A percentile compares a stretch with the other conserved stretches of the same genome.
Conservation (phyloP, 2,329 filamentous ascomycete species). For the Monosporascus sp. region DNA sequence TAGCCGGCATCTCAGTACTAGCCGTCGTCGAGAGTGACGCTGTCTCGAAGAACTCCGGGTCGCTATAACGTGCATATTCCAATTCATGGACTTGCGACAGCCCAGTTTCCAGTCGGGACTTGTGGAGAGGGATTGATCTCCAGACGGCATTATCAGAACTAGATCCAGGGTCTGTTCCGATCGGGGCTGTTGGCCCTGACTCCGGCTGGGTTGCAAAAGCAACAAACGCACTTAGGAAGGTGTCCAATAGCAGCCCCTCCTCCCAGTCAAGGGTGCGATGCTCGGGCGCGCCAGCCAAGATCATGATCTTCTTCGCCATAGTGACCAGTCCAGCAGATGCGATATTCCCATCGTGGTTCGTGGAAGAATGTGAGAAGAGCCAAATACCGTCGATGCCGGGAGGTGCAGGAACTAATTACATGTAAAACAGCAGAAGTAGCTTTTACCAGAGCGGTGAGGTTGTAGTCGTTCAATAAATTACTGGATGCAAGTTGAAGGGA, state of each 20-base stretch:
- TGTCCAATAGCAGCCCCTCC: conserved; percentile 38
- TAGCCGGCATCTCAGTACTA: conserved; percentile 13
- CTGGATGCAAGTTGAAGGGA: too few relatives aligned
- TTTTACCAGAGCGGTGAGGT: background rate
- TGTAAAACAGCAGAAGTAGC: too few relatives aligned
- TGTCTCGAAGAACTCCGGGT: conserved; percentile 44
- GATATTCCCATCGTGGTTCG: conserved; percentile 2
- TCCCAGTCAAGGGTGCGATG: conserved; percentile 18
- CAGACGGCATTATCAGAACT: conserved; percentile 36
- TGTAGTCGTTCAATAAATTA: background rate
- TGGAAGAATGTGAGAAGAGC: background rate
- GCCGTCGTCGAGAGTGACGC: conserved; percentile 32
- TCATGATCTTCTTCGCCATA: conserved; percentile 23
- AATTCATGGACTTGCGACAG: conserved; percentile 46
- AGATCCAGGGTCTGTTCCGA: conserved; percentile 11
- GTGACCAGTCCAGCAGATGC: conserved; percentile 4
- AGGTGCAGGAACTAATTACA: too few relatives aligned
- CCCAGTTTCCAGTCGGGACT: conserved; percentile 42
- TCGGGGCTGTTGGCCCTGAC: conserved; percentile 3
- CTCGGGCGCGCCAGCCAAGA: conserved; percentile 23
- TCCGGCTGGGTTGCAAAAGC: conserved; percentile 12
- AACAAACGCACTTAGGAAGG: conserved; percentile 36
- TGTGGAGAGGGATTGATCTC: conserved; percentile 48
- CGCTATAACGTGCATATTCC: conserved; percentile 22
- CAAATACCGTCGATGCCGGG: too few relatives aligned